These are phyloP conservation scores for Talaromyces thailandensis DNA, from an alignment of 495 filamentous ascomycete species.

Conservation along the genomic window DNA sequence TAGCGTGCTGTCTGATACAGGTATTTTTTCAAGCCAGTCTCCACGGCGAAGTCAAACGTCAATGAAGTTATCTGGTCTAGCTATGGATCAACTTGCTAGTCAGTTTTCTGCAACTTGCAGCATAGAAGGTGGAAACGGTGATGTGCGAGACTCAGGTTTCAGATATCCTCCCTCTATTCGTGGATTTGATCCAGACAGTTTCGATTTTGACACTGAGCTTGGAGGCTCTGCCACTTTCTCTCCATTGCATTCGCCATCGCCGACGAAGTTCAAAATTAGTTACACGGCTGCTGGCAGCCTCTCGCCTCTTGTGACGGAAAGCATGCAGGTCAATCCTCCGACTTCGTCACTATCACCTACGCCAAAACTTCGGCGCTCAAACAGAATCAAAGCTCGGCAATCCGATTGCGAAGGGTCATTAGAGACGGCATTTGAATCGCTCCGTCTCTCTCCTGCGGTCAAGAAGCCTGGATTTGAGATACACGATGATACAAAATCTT, in stretches of 20 bases:
- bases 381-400: not conserved
- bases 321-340: not conserved
- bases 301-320: not conserved
- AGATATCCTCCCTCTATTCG: constrained; percentile 6
- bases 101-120: constrained; percentile 20
- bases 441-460: not conserved
- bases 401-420: not conserved
- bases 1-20: not conserved
- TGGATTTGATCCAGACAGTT: not conserved
- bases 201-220: not conserved
- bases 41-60: not conserved
- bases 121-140: not conserved
- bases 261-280: not conserved
- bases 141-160: constrained; percentile 8
- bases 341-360: not conserved
- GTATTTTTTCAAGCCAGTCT: not conserved
- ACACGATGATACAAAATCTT: not conserved
- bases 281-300: constrained; percentile 5
- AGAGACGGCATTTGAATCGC: not conserved
- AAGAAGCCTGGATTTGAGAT: not conserved
- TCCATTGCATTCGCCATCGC: not conserved
- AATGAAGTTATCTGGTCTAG: not conserved
- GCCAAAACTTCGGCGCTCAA: not conserved
- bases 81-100: constrained; percentile 20
- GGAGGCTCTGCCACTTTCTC: not conserved